Conservation (phyloP, 2,329 filamentous ascomycete species). For the Ophiostoma pallidulum region DNA sequence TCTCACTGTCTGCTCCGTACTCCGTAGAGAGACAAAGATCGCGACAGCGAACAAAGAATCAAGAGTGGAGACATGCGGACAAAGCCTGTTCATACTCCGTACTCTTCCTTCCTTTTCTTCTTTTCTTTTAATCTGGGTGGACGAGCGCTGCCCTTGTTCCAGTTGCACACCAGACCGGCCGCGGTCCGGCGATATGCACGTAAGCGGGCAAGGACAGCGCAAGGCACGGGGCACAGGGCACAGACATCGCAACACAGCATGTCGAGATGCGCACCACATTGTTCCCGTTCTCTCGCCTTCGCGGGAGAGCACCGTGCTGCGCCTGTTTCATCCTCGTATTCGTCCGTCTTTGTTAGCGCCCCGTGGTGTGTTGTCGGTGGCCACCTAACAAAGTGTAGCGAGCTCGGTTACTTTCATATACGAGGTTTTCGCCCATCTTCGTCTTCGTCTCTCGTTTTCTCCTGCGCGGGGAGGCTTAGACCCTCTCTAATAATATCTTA, state of each 20-base stretch:
- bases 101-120: not conserved
- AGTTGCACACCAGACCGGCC: no score
- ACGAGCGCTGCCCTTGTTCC: no score
- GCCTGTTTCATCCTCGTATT: conserved; percentile 1
- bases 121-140: no score
- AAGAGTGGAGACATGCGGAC: not conserved
- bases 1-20: no score
- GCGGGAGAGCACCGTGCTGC: not conserved
- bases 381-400: no score
- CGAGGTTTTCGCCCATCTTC: not conserved
- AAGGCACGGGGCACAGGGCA: no score
- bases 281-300: no score
- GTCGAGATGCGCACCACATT: no score
- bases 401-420: conserved; percentile 8
- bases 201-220: no score
- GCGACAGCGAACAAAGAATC: not conserved
- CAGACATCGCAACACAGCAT: no score
- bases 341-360: not conserved
- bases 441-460: not conserved
- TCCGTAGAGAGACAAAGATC: conserved; percentile 4
- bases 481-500: conserved; percentile 9
- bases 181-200: no score
- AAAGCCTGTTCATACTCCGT: not conserved
- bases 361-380: no score
- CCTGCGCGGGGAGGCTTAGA: conserved; percentile 5